Evolutionary conservation across 2,329 filamentous ascomycete species (phyloP), one percentile per base, ranked within the genome.

Genomic region (Aspergillus ustus): DNA sequence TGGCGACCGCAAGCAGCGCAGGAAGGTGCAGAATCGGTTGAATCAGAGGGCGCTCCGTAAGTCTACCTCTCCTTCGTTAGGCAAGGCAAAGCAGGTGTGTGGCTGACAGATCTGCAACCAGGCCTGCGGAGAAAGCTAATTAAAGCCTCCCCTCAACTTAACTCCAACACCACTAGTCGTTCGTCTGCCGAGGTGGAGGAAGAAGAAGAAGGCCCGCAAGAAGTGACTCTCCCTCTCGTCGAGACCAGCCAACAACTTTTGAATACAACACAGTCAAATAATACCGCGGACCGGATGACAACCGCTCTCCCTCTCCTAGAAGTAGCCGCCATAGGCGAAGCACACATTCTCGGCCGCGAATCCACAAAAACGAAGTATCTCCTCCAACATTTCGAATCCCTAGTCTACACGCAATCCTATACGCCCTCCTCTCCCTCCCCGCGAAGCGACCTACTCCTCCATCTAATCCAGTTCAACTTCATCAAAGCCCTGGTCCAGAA

Each of bases 401-500:
- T 61, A 45, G n/a, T n/a, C n/a, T n/a, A 44, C 50, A 15, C 22
- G 17, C 28, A 46, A 7, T 7, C 19, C 52, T n/a, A 9, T 59
- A 64, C 43, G 28, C 48, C 8, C 17, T 62, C 8, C 57, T 60
- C n/a, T 68, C 63, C 44, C 67, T 63, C 17, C 55, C 61, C 28
- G 58, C 55, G n/a, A n/a, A n/a, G n/a, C 19, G 67, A 69, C 54
- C 22, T 64, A 40, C 46, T 69, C 22, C 62, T 69, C 7, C 37
- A 61, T 22, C 50, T 70, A 2, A 54, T 65, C 13, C 59, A 65
- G 43, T 49, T 67, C n/a, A 70, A 70, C 49, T 63, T 69, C 25
- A 61, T 52, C 19, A 57, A 54, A 55, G 68, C 66, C 1, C 52
- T 69, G 1, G 52, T 67, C 22, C 45, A 63, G n/a, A 70, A 70